Percentiles rank a stretch among this genome's conserved stretches.
These are phyloP conservation scores for barley (Hordeum vulgare) DNA, from an alignment of 176 grass and related monocot species.

Conservation along the genomic window MorexV3_pseudomolecules_assembly NC_058521.1:585061996-585062495, in stretches of 20 bases:
- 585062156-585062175: conserved; percentile 57
- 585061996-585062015: conserved; percentile 55
- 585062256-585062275: conserved; percentile 39
- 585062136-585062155: conserved; percentile 75
- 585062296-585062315: background rate
- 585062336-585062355: background rate
- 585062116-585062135: conserved; percentile 63
- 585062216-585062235: conserved; percentile 50
- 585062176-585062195: conserved; percentile 69
- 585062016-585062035: background rate
- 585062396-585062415: conserved; percentile 49
- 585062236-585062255: conserved; percentile 66
- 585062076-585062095: background rate
- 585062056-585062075: background rate
- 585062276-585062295: background rate
- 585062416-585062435: conserved; percentile 40
- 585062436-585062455: conserved; percentile 50
- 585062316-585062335: background rate
- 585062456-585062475: conserved; percentile 74
- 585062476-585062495: background rate
- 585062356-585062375: conserved; percentile 27
- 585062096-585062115: conserved; percentile 71
- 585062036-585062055: background rate
- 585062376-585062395: conserved; percentile 51
- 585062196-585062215: conserved; percentile 36